These are phyloP conservation scores for Rosa lucieae DNA, from an alignment of 306 rosid genomes.

Conservation along the genomic window DNA sequence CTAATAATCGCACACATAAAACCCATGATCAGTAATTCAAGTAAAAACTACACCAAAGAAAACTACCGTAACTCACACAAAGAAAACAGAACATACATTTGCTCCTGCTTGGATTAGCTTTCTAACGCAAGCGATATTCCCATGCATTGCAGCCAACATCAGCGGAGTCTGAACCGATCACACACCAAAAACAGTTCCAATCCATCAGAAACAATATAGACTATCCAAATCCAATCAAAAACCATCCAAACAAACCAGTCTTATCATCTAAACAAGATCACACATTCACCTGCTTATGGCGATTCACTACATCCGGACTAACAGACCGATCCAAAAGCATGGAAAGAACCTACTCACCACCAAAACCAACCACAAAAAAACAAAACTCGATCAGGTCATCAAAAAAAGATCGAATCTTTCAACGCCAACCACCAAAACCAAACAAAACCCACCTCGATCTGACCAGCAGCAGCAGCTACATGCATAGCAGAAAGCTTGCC, in stretches of 20 bases:
- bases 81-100: slow-evolving; percentile 51
- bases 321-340: slow-evolving; percentile 58
- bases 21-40: slow-evolving; percentile 10
- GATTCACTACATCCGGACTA: slow-evolving; percentile 63
- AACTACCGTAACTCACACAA: slow-evolving; percentile 6
- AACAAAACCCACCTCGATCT: slow-evolving; percentile 62
- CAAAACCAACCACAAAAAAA: slow-evolving; percentile 19
- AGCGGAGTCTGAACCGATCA: slow-evolving; percentile 63
- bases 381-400: slow-evolving; percentile 2
- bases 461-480: slow-evolving; percentile 75
- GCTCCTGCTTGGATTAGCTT: slow-evolving; percentile 83
- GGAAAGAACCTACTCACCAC: slow-evolving; percentile 52
- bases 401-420: neutral
- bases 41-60: slow-evolving; percentile 18
- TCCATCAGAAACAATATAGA: neutral
- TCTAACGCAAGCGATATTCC: slow-evolving; percentile 60
- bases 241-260: neutral
- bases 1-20: slow-evolving; percentile 39
- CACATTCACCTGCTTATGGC: slow-evolving; percentile 61
- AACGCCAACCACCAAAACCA: neutral
- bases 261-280: neutral
- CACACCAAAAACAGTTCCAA: slow-evolving; percentile 7
- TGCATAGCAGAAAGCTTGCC: slow-evolving; percentile 60
- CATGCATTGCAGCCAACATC: slow-evolving; percentile 87
- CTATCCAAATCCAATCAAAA: neutral